Evolutionary conservation across 345 rosid genomes (phyloP), one percentile per base, ranked within the genome.

Genomic region (Syzygium oleosum): DNA sequence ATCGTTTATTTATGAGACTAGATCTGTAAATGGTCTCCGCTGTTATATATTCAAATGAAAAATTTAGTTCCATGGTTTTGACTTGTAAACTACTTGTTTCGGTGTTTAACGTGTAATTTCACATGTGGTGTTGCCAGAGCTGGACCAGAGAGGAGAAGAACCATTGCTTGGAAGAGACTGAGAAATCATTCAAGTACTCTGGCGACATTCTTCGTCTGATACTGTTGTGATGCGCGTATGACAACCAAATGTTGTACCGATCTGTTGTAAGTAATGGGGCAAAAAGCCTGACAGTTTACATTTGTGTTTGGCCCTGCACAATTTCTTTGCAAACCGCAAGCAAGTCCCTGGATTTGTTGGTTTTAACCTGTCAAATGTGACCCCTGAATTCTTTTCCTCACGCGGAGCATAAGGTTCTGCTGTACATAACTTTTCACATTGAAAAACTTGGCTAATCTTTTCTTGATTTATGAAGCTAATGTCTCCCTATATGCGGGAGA

Each of bases 131-230:
- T 34, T 0, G 1, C 53, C 94, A 96, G 98, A 91, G 91, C 84
- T 98, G 99, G 99, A 98, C 94, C 27, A 91, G 93, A 89, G 92
- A 91, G 58, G 92, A 91, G 91, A 98, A 98, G 95, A 89, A 93
- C 79, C 99, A 92, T 89, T 98, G 99, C 92, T 90, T 98, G 94
- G 98, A 94, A 87, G 99, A 98, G 94, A 98, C 98, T 1, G 96
- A 95, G 91, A 96, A 94, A 92, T 98, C 99, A 2, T 98, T 98
- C 93, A 95, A 95, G 91, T 85, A 92, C 90, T 98, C 98, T 2
- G 99, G 99, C 56, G 95, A 98, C 79, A 95, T 98, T 87, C 99
- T 98, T 84, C 98, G 99, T 85, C 91, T 96, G 51, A 93, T 98
- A 91, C 88, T 96, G 90, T 93, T 84, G 23, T 88, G 90, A 88